Percentiles rank a stretch among this genome's conserved stretches.
phyloP scores from a whole-genome alignment of 2,329 filamentous ascomycete species.

The Pyricularia grisea region DNA sequence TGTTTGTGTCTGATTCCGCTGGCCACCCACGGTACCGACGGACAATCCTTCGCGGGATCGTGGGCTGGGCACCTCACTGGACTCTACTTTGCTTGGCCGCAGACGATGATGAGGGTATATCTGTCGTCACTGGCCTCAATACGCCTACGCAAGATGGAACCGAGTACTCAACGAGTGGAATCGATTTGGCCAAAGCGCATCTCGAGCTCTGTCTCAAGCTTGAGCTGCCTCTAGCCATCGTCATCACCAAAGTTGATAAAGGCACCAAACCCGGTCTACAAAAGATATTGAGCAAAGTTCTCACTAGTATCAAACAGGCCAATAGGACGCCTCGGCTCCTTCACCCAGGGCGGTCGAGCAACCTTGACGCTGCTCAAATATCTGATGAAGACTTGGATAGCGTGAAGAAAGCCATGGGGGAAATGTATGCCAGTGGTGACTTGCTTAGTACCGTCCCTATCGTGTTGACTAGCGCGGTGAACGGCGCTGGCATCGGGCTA shows the following conservation, averaged over 20 bases:
- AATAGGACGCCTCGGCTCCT: slow-evolving; percentile 69
- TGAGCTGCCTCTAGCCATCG: slow-evolving; percentile 64
- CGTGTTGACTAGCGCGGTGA: slow-evolving; percentile 77
- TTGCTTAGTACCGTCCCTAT: slow-evolving; percentile 62
- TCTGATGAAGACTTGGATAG: slow-evolving; percentile 46
- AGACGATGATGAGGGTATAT: slow-evolving; percentile 38
- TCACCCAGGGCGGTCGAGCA: slow-evolving; percentile 28
- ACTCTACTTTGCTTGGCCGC: slow-evolving; percentile 80
- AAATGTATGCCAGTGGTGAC: slow-evolving; percentile 32
- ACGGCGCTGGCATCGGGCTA: slow-evolving; percentile 70
- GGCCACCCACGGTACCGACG: slow-evolving; percentile 83
- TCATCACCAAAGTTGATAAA: slow-evolving; percentile 86
- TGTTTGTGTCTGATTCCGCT: slow-evolving; percentile 86
- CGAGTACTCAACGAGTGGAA: slow-evolving; percentile 30
- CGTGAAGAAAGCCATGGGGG: slow-evolving; percentile 44
- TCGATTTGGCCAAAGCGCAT: slow-evolving; percentile 70
- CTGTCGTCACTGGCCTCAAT: background rate
- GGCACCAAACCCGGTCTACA: slow-evolving; percentile 65
- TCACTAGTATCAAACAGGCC: slow-evolving; percentile 64
- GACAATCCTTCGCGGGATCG: slow-evolving; percentile 79
- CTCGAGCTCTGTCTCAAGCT: slow-evolving; percentile 78
- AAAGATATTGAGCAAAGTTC: slow-evolving; percentile 60
- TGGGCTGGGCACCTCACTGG: slow-evolving; percentile 96
- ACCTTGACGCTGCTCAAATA: slow-evolving; percentile 46
- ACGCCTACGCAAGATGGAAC: background rate